Evolutionary conservation across 805 yeast species (phyloP), one percentile per base, ranked within the genome.

Genomic region (Myxozyma geophila): DNA sequence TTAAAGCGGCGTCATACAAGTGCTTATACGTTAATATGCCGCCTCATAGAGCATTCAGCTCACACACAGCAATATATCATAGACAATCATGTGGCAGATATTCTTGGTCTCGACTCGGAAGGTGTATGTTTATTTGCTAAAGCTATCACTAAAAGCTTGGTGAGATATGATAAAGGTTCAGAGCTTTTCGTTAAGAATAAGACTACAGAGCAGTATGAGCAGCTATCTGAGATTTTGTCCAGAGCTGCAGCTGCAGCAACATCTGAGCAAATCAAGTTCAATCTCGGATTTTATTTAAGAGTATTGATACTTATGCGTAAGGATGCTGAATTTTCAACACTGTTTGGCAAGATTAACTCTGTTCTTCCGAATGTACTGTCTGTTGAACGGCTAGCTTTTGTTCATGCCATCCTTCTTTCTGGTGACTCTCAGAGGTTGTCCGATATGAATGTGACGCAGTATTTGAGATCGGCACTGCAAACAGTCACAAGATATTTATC

Each of bases 401-500:
- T 37, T 1, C 53, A 39, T 35, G n/a, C 59, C 3, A 17, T 21
- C 19, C n/a, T 47, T 19, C 12, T n/a, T 7, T 23, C 39, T 7
- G 21, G 33, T 12, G 17, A 21, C 17, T 12, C 39, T 8, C 33
- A 35, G 0, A 23, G 21, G 52, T 9, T 8, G 4, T n/a, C 23
- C n/a, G 15, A n/a, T 23, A 1, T 23, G 15, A 39, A 52, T 8
- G 37, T 39, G 15, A 19, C 50, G 12, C 40, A 33, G 23, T 58
- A 19, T 35, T n/a, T 62, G 19, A 44, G 46, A 35, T 41, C 54
- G 5, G 60, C 49, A 12, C 23, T 58, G 21, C 49, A 36, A 13
- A 36, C 50, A 5, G 33, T 58, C 33, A 62, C 66, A 13, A 33
- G 56, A 54, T 40, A 36, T 47, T 50, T 62, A 40, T 62, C 66